Base-by-base conservation (phyloP, 768 basidiomycete genomes). In the Termitomyces sp. region DNA sequence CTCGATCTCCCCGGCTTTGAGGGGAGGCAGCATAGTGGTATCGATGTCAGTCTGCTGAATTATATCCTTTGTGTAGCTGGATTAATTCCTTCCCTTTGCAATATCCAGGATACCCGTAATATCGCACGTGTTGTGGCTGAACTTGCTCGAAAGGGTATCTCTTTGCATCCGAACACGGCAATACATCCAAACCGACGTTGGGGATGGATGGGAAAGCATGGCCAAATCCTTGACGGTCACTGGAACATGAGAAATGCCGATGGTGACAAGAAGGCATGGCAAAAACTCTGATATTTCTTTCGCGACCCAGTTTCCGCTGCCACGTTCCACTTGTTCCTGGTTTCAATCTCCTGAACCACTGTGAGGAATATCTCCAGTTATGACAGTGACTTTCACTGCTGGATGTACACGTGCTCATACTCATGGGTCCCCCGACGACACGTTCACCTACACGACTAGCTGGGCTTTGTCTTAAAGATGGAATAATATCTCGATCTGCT, bases 11-110 rank as follows among this genome's bases (percentile, higher is more conserved):
- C 81, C 5, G 76, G 79, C 7, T 98, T 98, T 65, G 74, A 87
- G 68, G 95, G 96, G 20, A 82, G 89, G 62, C 77, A 84, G 52
- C 96, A 98, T 70, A 84, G 84, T 64, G 96, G 96, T 22, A 88
- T 96, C 33, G 93, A 94, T 71, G 95, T 94, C 58, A 76, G 90
- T 84, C 12, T 41, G 5, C 33, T 40, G 29, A 25, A 46, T 53
- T 57, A 48, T 60, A 57, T 48, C 45, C 47, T 54, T 27, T 22
- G 51, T 52, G 50, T 57, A 52, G 54, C 39, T 49, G 56, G 49
- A 59, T 25, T 56, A 20, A 50, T 40, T n/a, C n/a, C 50, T 63
- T 36, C 61, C 52, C 52, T 56, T 22, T 46, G 13, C 43, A 53
- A 50, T 23, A 63, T 22, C 56, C 59, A 95, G 93, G 94, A 99